A percentile compares a stretch with the other conserved stretches of the same genome.
phyloP scores from a whole-genome alignment of 1,284 basidiomycete species.

The Ustilago trichophora region DNA sequence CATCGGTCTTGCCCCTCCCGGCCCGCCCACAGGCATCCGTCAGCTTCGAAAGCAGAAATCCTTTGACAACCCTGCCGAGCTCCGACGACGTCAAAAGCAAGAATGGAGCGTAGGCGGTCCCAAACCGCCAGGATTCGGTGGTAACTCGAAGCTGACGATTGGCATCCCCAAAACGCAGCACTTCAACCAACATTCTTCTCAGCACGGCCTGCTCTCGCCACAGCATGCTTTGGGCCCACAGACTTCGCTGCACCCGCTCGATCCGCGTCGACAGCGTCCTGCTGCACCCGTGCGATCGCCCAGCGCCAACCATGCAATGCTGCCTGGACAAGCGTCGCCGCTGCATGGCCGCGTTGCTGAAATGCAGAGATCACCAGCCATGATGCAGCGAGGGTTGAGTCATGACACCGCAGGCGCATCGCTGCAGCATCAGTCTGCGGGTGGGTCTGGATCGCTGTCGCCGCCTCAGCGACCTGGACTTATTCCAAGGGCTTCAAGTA shows the following conservation, averaged over 20 bases:
- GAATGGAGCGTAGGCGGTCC: slow-evolving; percentile 39
- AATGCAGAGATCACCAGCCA: slow-evolving; percentile 10
- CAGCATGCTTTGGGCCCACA: slow-evolving; percentile 21
- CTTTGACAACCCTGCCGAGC: slow-evolving; percentile 45
- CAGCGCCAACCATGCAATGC: neutral
- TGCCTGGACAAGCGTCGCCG: slow-evolving; percentile 1
- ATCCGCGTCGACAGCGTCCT: slow-evolving; percentile 13
- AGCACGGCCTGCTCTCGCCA: slow-evolving; percentile 11
- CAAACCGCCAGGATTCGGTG: slow-evolving; percentile 28
- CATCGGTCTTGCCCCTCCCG: neutral
- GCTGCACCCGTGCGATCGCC: slow-evolving; percentile 7
- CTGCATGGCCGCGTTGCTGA: slow-evolving; percentile 18
- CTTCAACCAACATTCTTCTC: slow-evolving; percentile 6
- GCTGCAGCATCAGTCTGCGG: slow-evolving; percentile 2
- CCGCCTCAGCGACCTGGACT: slow-evolving; percentile 29
- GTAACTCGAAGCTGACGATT: slow-evolving; percentile 24
- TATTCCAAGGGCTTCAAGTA: slow-evolving; percentile 13
- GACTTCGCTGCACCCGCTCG: slow-evolving; percentile 3
- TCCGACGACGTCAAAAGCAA: slow-evolving; percentile 40
- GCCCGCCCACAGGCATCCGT: slow-evolving; percentile 15
- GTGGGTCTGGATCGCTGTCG: neutral
- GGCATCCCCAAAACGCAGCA: slow-evolving; percentile 27
- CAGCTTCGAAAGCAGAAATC: slow-evolving; percentile 43
- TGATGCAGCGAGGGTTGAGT: slow-evolving; percentile 21
- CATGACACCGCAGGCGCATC: slow-evolving; percentile 19